phyloP scores from a whole-genome alignment of 2,329 filamentous ascomycete genomes.

The Fusarium oligoseptatum region DNA sequence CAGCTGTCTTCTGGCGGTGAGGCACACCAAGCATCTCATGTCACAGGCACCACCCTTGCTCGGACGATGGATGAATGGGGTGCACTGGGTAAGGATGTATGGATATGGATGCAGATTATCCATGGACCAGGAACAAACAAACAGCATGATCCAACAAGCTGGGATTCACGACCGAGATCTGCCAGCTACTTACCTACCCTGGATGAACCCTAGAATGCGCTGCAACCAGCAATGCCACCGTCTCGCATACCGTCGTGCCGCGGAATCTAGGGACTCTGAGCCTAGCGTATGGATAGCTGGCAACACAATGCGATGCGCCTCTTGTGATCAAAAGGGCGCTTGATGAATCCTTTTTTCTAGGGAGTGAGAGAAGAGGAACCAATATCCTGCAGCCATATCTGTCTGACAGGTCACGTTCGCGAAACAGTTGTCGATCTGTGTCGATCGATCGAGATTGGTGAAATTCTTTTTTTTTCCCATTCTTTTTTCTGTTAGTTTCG shows the following conservation, averaged over 20 bases:
- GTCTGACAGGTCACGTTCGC: conserved; percentile 36
- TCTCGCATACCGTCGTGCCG: conserved; percentile 2
- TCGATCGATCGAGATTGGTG: conserved; percentile 43
- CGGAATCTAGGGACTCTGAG: conserved; percentile 22
- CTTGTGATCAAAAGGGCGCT: conserved; percentile 27
- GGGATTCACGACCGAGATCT: conserved; percentile 1
- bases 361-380: conserved; percentile 7
- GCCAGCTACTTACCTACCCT: conserved; percentile 18
- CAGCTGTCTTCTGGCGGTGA: conserved; percentile 39
- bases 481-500: neutral
- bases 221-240: neutral
- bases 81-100: neutral
- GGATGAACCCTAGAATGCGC: neutral
- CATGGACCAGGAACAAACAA: neutral
- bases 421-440: conserved; percentile 30
- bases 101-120: neutral
- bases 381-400: conserved; percentile 25
- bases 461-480: conserved; percentile 6
- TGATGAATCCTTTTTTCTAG: conserved; percentile 4
- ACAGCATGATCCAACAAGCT: conserved; percentile 1
- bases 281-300: conserved; percentile 16
- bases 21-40: conserved; percentile 1
- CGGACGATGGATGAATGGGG: conserved; percentile 2
- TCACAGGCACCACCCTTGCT: conserved; percentile 25
- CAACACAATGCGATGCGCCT: conserved; percentile 14